Conservation (phyloP, 2,329 filamentous ascomycete species). For the Paradendryphiella salina region DNA sequence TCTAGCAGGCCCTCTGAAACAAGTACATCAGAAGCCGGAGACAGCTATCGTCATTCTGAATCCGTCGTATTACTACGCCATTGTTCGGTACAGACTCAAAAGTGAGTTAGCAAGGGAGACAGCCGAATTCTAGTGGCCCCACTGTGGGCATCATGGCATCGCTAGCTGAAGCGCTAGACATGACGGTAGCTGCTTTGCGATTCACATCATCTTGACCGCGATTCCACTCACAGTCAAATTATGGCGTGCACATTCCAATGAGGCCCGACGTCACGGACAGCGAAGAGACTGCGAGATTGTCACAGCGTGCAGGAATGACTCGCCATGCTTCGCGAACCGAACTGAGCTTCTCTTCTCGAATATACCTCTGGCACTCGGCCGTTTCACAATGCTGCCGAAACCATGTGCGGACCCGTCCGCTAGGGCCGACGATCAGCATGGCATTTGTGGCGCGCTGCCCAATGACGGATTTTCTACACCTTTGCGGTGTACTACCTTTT, state of each 20-base stretch:
- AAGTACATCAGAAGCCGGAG: neutral
- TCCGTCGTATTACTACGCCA: conserved; percentile 3
- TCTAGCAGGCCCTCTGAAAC: neutral
- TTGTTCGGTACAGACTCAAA: conserved; percentile 11
- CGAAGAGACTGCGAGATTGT: neutral
- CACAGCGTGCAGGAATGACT: conserved; percentile 10
- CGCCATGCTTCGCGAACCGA: conserved; percentile 9
- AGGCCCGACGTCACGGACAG: neutral
- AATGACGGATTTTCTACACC: neutral
- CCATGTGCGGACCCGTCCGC: conserved; percentile 17
- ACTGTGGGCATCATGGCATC: conserved; percentile 23
- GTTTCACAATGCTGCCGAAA: conserved; percentile 22
- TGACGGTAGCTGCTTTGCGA: conserved; percentile 1
- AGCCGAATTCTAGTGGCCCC: neutral
- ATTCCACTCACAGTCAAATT: conserved; percentile 2
- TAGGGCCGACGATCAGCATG: conserved; percentile 18
- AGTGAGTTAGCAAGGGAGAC: conserved; percentile 5
- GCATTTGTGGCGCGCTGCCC: conserved; percentile 7
- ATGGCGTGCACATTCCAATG: neutral
- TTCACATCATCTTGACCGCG: conserved; percentile 13
- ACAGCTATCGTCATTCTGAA: neutral
- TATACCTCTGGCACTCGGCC: conserved; percentile 13
- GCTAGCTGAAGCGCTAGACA: conserved; percentile 9
- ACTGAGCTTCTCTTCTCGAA: conserved; percentile 18
- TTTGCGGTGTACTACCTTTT: conserved; percentile 2